Conservation (phyloP, 2,329 filamentous ascomycete genomes). For the Colletotrichum endophyticum region DNA sequence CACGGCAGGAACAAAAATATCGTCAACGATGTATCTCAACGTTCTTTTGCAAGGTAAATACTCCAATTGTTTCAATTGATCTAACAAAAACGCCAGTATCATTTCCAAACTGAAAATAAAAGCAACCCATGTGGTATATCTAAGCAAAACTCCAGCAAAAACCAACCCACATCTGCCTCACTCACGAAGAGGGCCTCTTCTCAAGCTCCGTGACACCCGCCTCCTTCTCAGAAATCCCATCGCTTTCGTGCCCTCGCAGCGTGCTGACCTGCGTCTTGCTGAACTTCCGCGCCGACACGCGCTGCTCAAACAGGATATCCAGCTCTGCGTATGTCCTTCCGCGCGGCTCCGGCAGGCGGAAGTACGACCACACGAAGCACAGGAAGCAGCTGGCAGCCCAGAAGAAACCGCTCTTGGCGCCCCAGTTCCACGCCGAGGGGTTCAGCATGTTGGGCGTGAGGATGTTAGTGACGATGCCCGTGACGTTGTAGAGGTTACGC, state of each 20-base stretch:
- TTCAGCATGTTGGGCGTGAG: slow-evolving; percentile 53
- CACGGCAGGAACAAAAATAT: not conserved
- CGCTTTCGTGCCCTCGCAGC: not conserved
- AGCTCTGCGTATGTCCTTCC: slow-evolving; percentile 60
- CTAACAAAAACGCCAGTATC: not conserved
- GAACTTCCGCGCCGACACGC: slow-evolving; percentile 47
- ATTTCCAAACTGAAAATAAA: not conserved
- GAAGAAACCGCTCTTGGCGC: slow-evolving; percentile 52
- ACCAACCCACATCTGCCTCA: not conserved
- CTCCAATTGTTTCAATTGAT: not conserved
- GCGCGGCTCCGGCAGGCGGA: slow-evolving; percentile 59
- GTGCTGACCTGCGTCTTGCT: slow-evolving; percentile 1
- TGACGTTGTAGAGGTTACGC: slow-evolving; percentile 51
- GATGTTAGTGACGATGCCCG: slow-evolving; percentile 50
- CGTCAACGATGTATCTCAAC: not conserved
- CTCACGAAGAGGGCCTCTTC: not conserved
- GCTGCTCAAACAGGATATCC: slow-evolving; percentile 57
- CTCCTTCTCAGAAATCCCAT: not conserved
- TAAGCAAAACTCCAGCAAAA: not conserved
- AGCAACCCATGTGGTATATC: not conserved
- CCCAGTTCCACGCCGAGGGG: slow-evolving; percentile 50
- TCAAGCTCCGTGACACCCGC: not conserved
- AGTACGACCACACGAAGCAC: slow-evolving; percentile 55
- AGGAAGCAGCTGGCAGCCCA: slow-evolving; percentile 49
- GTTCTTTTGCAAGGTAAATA: not conserved